These are phyloP conservation scores for Magnolia changhungtana DNA, from an alignment of 164 flowering plant genomes.

Conservation along the genomic window DNA sequence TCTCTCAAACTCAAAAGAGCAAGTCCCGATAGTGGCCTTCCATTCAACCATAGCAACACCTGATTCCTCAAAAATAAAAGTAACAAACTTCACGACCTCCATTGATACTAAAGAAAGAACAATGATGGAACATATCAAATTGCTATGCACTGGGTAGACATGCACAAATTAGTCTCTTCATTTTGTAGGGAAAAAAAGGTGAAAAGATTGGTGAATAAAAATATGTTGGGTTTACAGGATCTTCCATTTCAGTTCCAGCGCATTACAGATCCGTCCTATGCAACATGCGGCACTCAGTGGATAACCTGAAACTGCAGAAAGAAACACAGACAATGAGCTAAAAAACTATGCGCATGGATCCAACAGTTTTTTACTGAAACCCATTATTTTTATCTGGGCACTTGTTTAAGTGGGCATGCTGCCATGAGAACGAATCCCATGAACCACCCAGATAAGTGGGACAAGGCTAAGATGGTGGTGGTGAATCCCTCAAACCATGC, in stretches of 20 bases:
- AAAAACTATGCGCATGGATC: not conserved
- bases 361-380: too few species aligned
- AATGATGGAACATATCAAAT: too few species aligned
- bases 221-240: constrained; percentile 20
- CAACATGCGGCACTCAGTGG: constrained; percentile 84
- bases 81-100: not conserved
- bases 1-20: not conserved
- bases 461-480: too few species aligned
- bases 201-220: too few species aligned
- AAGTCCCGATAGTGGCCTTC: not conserved
- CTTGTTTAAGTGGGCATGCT: too few species aligned
- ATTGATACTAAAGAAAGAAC: not conserved
- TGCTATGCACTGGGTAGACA: not conserved
- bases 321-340: not conserved
- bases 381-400: too few species aligned
- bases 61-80: not conserved
- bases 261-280: constrained; percentile 48
- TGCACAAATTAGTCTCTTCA: not conserved
- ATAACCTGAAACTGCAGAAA: constrained; percentile 66
- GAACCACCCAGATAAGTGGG: too few species aligned
- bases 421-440: too few species aligned
- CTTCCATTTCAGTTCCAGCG: constrained; percentile 51
- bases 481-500: too few species aligned
- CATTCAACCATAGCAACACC: not conserved
- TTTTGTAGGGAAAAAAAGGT: too few species aligned